Percentiles rank a stretch among this genome's conserved stretches.
phyloP scores from a whole-genome alignment of 495 filamentous ascomycete species.

The Chlorociboria aeruginascens region DNA sequence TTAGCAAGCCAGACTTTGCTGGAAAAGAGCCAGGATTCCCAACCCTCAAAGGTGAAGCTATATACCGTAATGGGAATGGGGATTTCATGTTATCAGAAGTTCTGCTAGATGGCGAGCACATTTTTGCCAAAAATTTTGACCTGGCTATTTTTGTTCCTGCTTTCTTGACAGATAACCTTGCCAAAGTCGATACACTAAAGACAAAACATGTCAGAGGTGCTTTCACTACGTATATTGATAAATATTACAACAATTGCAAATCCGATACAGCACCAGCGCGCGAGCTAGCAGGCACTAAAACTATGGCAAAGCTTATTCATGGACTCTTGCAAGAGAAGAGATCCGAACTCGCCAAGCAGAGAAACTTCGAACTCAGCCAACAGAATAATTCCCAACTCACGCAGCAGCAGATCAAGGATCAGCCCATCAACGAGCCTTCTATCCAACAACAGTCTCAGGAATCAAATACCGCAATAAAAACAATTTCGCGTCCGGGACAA shows the following conservation, averaged over 20 bases:
- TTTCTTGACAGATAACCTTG: slow-evolving; percentile 1
- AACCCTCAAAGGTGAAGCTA: background rate
- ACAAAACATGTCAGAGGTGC: background rate
- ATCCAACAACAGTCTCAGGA: too few relatives aligned
- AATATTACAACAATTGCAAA: background rate
- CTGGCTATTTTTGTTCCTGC: slow-evolving; percentile 1
- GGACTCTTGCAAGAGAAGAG: too few relatives aligned
- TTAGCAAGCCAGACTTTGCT: background rate
- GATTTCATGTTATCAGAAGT: background rate
- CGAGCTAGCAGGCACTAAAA: too few relatives aligned
- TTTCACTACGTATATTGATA: slow-evolving; percentile 1
- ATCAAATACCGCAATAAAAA: too few relatives aligned
- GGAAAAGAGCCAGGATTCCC: background rate
- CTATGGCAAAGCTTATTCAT: too few relatives aligned
- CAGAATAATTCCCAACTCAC: too few relatives aligned
- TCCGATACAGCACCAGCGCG: too few relatives aligned
- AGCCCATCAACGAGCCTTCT: too few relatives aligned
- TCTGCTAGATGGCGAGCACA: background rate
- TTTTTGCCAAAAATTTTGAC: slow-evolving; percentile 31
- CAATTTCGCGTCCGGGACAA: too few relatives aligned
- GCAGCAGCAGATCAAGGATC: too few relatives aligned
- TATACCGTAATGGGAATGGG: background rate
- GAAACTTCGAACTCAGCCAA: too few relatives aligned
- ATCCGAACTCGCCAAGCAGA: too few relatives aligned
- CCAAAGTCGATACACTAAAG: background rate